phyloP scores from a whole-genome alignment of 2,329 filamentous ascomycete genomes.

The Amauroascus niger region DNA sequence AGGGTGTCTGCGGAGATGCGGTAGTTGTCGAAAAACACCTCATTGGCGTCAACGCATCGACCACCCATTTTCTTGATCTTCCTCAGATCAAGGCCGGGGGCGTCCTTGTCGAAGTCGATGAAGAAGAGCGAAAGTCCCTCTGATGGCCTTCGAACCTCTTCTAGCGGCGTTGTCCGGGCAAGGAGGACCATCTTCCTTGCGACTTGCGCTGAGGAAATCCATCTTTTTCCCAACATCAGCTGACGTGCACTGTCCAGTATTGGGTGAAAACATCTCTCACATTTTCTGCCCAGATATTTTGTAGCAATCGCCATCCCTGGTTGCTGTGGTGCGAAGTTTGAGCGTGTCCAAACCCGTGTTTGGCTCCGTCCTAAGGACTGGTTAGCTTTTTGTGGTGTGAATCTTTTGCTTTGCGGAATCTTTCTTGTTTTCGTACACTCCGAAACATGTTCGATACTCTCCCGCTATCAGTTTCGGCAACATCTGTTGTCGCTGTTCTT shows the following conservation, averaged over 20 bases:
- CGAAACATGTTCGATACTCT: slow-evolving; percentile 64
- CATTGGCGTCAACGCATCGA: slow-evolving; percentile 70
- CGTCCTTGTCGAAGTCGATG: slow-evolving; percentile 58
- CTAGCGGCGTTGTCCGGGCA: slow-evolving; percentile 61
- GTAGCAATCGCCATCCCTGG: slow-evolving; percentile 52
- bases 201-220: slow-evolving; percentile 79
- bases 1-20: slow-evolving; percentile 53
- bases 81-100: slow-evolving; percentile 55
- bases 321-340: slow-evolving; percentile 56
- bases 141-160: slow-evolving; percentile 58
- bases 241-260: too few species aligned
- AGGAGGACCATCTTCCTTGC: slow-evolving; percentile 75
- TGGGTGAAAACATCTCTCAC: slow-evolving; percentile 10
- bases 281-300: slow-evolving; percentile 70
- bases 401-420: not conserved
- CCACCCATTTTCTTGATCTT: slow-evolving; percentile 81
- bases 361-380: slow-evolving; percentile 52
- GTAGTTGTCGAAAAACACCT: slow-evolving; percentile 80
- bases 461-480: slow-evolving; percentile 64
- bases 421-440: slow-evolving; percentile 41
- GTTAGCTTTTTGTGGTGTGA: not conserved
- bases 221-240: slow-evolving; percentile 31
- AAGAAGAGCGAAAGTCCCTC: slow-evolving; percentile 72
- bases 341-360: slow-evolving; percentile 71
- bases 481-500: slow-evolving; percentile 52